Conservation (phyloP, 1,284 basidiomycete species). For the Blastosporella zonata region DNA sequence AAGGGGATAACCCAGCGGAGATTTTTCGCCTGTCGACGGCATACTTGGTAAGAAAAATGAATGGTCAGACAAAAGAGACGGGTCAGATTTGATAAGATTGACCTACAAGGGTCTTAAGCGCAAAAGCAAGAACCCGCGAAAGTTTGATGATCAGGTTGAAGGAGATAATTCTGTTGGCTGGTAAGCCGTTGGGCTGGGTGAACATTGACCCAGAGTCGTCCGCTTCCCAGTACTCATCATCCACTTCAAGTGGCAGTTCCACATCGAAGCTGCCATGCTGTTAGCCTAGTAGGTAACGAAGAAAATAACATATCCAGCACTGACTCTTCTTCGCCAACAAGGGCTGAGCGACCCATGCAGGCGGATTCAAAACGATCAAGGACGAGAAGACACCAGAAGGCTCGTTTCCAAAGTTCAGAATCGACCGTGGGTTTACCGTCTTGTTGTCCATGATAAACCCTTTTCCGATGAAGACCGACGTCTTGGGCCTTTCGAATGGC, state of each 20-base stretch:
- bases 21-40: conserved; percentile 63
- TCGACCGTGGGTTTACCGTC: conserved; percentile 41
- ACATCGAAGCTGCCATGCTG: conserved; percentile 61
- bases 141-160: conserved; percentile 72
- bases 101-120: conserved; percentile 67
- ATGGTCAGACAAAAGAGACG: conserved; percentile 8
- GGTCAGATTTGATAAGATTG: not conserved
- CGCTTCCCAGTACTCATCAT: conserved; percentile 82
- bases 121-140: conserved; percentile 69
- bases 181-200: conserved; percentile 61
- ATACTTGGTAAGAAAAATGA: conserved; percentile 48
- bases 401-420: conserved; percentile 76
- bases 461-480: conserved; percentile 62
- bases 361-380: conserved; percentile 66
- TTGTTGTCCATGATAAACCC: conserved; percentile 36
- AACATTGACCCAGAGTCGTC: conserved; percentile 48
- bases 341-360: conserved; percentile 68
- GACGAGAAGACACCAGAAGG: conserved; percentile 69
- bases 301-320: conserved; percentile 26
- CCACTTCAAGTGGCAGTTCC: conserved; percentile 76
- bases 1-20: conserved; percentile 36
- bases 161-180: conserved; percentile 51
- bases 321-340: conserved; percentile 77
- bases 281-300: conserved; percentile 14
- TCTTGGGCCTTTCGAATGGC: conserved; percentile 72